A percentile compares a stretch with the other conserved stretches of the same genome.
These are phyloP conservation scores for Spiraea crenata DNA, from an alignment of 331 rosid genomes.

Conservation along the genomic window DNA sequence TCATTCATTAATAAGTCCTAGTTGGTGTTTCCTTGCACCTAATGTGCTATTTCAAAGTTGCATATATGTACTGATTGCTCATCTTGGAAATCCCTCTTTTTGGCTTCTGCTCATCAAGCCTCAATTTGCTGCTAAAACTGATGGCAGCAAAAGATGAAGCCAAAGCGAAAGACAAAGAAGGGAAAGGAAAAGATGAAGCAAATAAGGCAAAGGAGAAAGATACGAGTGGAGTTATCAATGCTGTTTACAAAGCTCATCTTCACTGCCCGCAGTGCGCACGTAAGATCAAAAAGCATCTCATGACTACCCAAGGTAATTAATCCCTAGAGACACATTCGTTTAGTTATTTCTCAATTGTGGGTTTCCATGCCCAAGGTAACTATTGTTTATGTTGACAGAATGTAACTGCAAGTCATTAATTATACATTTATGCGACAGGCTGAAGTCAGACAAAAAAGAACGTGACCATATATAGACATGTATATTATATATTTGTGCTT, in stretches of 20 bases:
- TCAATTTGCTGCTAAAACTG: not conserved
- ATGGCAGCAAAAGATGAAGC: conserved; percentile 36
- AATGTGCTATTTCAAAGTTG: not conserved
- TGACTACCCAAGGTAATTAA: conserved; percentile 48
- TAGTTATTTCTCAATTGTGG: too few relatives aligned
- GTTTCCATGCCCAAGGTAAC: conserved; percentile 44
- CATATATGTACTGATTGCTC: not conserved
- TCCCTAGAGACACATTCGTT: not conserved
- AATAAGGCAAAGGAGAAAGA: conserved; percentile 21
- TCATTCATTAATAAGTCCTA: not conserved
- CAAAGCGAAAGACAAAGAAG: conserved; percentile 15
- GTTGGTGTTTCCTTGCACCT: not conserved
- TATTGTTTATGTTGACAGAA: not conserved
- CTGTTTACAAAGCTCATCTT: conserved; percentile 65
- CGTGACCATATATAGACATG: too few relatives aligned
- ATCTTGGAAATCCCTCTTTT: conserved; percentile 9
- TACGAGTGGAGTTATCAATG: conserved; percentile 48
- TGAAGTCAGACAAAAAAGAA: too few relatives aligned
- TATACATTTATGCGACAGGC: too few relatives aligned
- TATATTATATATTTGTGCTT: not conserved
- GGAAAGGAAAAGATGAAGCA: conserved; percentile 14
- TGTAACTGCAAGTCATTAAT: not conserved
- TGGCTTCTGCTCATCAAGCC: not conserved
- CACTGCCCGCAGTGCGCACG: conserved; percentile 77
- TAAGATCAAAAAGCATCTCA: conserved; percentile 69